These are phyloP conservation scores for Oxyria digyna DNA, from an alignment of 148 eudicot species.

Conservation along the genomic window DNA sequence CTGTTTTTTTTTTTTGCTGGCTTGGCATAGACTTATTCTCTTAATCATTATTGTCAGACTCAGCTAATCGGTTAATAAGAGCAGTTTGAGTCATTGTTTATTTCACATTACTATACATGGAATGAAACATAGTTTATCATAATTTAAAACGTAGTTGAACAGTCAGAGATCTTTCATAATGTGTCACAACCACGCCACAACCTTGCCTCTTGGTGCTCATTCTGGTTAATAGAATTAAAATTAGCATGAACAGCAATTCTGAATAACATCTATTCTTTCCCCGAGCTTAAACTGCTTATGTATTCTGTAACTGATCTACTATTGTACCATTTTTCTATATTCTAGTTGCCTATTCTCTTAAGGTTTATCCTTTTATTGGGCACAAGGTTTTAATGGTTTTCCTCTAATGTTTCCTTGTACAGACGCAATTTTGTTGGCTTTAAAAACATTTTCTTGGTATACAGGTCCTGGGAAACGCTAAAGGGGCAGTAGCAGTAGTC, in stretches of 20 bases:
- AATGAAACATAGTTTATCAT: neutral
- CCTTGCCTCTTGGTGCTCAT: neutral
- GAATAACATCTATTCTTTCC: neutral
- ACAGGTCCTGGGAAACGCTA: constrained; percentile 12
- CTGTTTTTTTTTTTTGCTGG: neutral
- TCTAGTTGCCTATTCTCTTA: neutral
- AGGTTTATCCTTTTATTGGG: neutral
- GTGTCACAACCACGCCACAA: too few species aligned
- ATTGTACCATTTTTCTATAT: neutral
- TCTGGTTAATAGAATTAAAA: neutral
- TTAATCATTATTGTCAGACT: neutral
- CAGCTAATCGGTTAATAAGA: neutral
- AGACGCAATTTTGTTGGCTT: neutral
- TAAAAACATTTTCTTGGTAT: neutral
- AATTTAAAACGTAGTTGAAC: too few species aligned
- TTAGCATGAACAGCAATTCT: neutral
- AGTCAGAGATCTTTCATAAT: too few species aligned
- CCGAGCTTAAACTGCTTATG: neutral
- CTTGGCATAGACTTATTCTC: neutral
- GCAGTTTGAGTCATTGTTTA: neutral
- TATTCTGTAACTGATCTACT: neutral
- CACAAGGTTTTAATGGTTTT: neutral
- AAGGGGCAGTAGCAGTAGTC: constrained; percentile 11
- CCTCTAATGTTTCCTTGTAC: neutral
- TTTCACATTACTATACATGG: neutral